Conservation (phyloP, 2,329 filamentous ascomycete genomes). For the Cytospora mali region DNA sequence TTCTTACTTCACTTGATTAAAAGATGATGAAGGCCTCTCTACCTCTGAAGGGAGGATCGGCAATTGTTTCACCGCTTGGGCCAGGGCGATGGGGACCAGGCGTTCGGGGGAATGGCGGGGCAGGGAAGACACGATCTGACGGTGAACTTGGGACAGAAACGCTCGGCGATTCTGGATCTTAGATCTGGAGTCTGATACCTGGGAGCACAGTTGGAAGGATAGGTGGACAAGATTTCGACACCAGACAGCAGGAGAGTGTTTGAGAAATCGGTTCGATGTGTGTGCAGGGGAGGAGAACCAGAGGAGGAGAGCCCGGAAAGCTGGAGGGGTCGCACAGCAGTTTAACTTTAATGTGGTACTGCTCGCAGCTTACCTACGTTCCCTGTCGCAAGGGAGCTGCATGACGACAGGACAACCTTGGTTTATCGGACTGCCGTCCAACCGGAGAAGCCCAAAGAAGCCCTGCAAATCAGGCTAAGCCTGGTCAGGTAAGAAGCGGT, state of each 20-base stretch:
- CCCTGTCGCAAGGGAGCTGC: constrained; percentile 3
- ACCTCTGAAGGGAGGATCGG: neutral
- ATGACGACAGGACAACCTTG: constrained; percentile 16
- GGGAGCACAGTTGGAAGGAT: too few relatives aligned
- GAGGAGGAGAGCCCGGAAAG: neutral
- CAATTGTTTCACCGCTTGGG: constrained; percentile 9
- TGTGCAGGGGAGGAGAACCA: neutral
- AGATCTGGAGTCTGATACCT: neutral
- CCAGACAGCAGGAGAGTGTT: neutral
- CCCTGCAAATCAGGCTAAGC: constrained; percentile 1
- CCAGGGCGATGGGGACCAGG: neutral
- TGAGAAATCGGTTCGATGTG: neutral
- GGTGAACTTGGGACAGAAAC: neutral
- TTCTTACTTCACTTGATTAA: too few relatives aligned
- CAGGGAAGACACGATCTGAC: neutral
- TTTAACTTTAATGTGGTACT: neutral
- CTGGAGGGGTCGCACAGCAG: constrained; percentile 1
- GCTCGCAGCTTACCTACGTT: neutral
- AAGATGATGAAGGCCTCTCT: constrained; percentile 5
- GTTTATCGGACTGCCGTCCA: constrained; percentile 11
- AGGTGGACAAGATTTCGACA: neutral
- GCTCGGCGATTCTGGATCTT: neutral
- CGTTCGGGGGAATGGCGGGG: constrained; percentile 3
- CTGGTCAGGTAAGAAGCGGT: neutral
- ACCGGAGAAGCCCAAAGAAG: constrained; percentile 12